Base-by-base conservation (phyloP, 257 asterid genomes). In the Buddleja alternifolia region DNA sequence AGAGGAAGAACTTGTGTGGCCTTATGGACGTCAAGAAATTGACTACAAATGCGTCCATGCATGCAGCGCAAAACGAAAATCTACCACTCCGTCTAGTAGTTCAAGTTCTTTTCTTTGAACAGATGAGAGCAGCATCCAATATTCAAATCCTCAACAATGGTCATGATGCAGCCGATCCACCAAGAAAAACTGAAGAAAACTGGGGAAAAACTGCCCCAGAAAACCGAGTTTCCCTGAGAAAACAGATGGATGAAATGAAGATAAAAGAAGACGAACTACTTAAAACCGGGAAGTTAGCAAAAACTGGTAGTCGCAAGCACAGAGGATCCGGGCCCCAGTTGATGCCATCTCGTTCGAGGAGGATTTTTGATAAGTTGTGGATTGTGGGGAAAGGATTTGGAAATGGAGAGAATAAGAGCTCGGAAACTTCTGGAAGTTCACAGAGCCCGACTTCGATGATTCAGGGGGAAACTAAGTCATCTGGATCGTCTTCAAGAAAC, bases 41-140 rank as follows among this genome's bases (percentile, higher is more conserved):
- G 66, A 86, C 90, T 0, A 34, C 82, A 14, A 88, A 83, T 19
- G 95, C 87, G 5, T 82, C 96, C 12, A 88, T 85, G 89, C 97
- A 86, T 41, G 98, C 98, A 20, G 96, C 96, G 8, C 98, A 93
- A 57, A 93, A 93, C 10, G 98, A 93, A 34, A 84, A 80, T 53
- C 83, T 93, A 34, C 98, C 98, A 0, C 90, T 93, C 2, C 93
- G 98, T 0, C 75, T 85, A 19, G 92, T 90, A 2, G 98, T 90
- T 48, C 97, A 88, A 78, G 90, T 93, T 50, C 84, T 93, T 1
- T 90, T 82, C 58, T 83, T 85, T 34, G 97, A 90, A 66, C 98
- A 90, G 78, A 80, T 82, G 48, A 88, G 85, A 63, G 78, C 96
- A 15, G 79, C 95, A 40, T 80, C 86, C 1, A 71, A 76, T 11